Evolutionary conservation across 2,329 filamentous ascomycete species (phyloP), one percentile per base, ranked within the genome.

Genomic region (Xylaria sp.): DNA sequence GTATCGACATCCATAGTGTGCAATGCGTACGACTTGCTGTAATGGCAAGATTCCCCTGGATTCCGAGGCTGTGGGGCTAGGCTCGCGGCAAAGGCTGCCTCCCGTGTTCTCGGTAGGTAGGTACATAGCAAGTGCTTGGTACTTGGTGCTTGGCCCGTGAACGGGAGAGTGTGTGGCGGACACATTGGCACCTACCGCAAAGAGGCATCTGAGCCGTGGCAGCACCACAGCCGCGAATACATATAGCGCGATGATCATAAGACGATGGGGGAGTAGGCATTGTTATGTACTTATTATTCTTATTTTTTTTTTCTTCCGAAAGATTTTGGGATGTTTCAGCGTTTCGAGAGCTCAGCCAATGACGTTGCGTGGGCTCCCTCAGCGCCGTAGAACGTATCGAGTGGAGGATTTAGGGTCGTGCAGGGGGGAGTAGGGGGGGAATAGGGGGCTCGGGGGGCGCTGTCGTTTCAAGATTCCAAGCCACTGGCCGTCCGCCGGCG

Each of bases 251-350:
- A n/a, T n/a, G n/a, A n/a, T n/a, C n/a, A n/a, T n/a, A n/a, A n/a
- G n/a, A n/a, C n/a, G n/a, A 41, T 56, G 54, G 54, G 48, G 50
- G 48, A 45, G n/a, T n/a, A n/a, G n/a, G n/a, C n/a, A n/a, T n/a
- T n/a, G n/a, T n/a, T n/a, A n/a, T n/a, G n/a, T n/a, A n/a, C n/a
- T n/a, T n/a, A n/a, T n/a, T n/a, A n/a, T n/a, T n/a, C n/a, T n/a
- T n/a, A n/a, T n/a, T n/a, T n/a, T n/a, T n/a, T n/a, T n/a, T n/a
- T n/a, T n/a, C n/a, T n/a, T n/a, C n/a, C n/a, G n/a, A n/a, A n/a
- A n/a, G n/a, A n/a, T n/a, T n/a, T n/a, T n/a, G n/a, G 43, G 48
- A 56, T 61, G 58, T 61, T 61, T 61, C 58, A 59, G 47, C 43
- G 55, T 61, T 59, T 60, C 57, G 22, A 60, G 20, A 9, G 46